Conservation (phyloP, 2,329 filamentous ascomycete species). For the Tolypocladium endophyticum region DNA sequence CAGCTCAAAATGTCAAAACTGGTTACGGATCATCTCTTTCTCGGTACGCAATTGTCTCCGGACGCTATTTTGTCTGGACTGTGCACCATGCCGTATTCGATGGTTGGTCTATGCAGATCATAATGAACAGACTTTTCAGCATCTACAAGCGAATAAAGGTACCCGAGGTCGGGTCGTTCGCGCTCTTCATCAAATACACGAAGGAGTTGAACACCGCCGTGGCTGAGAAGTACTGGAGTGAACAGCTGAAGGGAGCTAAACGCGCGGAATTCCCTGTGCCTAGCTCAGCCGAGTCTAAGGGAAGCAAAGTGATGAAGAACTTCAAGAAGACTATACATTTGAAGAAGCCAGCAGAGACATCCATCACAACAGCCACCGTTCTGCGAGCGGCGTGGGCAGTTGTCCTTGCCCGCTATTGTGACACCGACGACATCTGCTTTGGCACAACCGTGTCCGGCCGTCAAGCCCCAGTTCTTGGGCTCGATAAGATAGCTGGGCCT, state of each 20-base stretch:
- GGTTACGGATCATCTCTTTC: neutral
- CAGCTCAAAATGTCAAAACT: neutral
- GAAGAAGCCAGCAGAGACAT: neutral
- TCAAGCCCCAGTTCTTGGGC: conserved; percentile 8
- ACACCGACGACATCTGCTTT: conserved; percentile 11
- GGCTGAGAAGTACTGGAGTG: conserved; percentile 4
- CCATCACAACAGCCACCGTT: conserved; percentile 6
- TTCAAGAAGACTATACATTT: neutral
- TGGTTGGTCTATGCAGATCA: conserved; percentile 11
- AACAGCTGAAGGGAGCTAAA: conserved; percentile 2
- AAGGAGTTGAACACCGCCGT: neutral
- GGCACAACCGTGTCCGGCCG: conserved; percentile 13
- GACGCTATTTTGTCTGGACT: conserved; percentile 11
- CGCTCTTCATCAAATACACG: conserved; percentile 1
- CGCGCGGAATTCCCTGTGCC: neutral
- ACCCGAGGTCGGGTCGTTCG: neutral
- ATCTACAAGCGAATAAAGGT: conserved; percentile 1
- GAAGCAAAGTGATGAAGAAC: neutral
- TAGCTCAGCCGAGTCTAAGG: neutral
- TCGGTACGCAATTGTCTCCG: neutral
- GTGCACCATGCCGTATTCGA: conserved; percentile 17
- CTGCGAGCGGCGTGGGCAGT: conserved; percentile 16
- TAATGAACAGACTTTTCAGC: conserved; percentile 2
- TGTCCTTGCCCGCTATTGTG: conserved; percentile 7
- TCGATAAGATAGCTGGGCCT: conserved; percentile 12